A percentile compares a stretch with the other conserved stretches of the same genome.
These are phyloP conservation scores for Aaosphaeria arxii DNA, from an alignment of 2,329 filamentous ascomycete genomes.

Conservation along the genomic window DNA sequence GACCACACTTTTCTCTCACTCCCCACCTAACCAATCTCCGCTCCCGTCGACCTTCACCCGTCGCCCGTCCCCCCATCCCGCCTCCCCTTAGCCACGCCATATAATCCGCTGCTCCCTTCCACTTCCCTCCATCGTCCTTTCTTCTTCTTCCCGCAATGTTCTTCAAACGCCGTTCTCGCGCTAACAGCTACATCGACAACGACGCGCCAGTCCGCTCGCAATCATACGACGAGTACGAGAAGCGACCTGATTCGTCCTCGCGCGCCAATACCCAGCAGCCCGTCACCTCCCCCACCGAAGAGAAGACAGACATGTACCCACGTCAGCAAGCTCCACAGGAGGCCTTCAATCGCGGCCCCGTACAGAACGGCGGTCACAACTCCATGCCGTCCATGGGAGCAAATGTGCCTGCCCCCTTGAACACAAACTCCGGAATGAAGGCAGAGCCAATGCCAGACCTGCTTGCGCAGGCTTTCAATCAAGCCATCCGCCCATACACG, in stretches of 20 bases:
- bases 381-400: constrained; percentile 17
- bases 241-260: constrained; percentile 36
- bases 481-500: constrained; percentile 51
- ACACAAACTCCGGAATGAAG: constrained; percentile 13
- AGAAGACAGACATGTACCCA: constrained; percentile 44
- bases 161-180: constrained; percentile 49
- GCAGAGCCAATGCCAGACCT: constrained; percentile 49
- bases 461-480: constrained; percentile 52
- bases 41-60: constrained; percentile 11
- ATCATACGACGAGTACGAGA: constrained; percentile 39
- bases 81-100: constrained; percentile 6
- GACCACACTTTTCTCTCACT: constrained; percentile 9
- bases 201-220: constrained; percentile 40
- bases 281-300: constrained; percentile 17
- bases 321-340: constrained; percentile 43
- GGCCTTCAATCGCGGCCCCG: constrained; percentile 10
- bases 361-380: constrained; percentile 10
- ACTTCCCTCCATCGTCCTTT: constrained; percentile 13
- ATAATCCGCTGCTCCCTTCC: constrained; percentile 19
- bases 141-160: constrained; percentile 38
- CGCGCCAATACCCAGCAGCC: constrained; percentile 9
- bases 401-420: constrained; percentile 21
- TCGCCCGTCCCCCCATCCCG: constrained; percentile 5
- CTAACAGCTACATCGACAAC: constrained; percentile 49
- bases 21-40: not conserved